Percentiles rank a stretch among this genome's conserved stretches.
These are phyloP conservation scores for Clitopilus hobsonii DNA, from an alignment of 768 basidiomycete species.

Conservation along the genomic window DNA sequence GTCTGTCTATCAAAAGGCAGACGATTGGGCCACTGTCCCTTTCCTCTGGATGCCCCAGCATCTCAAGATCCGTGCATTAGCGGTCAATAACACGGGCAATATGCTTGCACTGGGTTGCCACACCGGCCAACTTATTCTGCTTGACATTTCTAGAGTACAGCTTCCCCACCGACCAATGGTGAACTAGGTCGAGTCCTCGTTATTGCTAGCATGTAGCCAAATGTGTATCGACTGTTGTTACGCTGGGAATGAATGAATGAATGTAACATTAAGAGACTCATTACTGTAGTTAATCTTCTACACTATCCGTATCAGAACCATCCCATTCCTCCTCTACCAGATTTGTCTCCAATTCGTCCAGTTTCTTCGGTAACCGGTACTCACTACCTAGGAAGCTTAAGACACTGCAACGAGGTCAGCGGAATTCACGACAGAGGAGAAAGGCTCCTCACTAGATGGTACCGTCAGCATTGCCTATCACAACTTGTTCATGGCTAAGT, in stretches of 20 bases:
- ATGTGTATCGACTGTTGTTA: no score
- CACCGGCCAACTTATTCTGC: no score
- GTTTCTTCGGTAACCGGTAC: slow-evolving; percentile 17
- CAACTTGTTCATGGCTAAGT: slow-evolving; percentile 85
- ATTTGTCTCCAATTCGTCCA: not conserved
- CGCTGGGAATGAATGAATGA: no score
- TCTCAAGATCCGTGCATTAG: no score
- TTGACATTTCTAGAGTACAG: no score
- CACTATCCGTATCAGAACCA: not conserved
- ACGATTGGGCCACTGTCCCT: no score
- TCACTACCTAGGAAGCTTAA: slow-evolving; percentile 35
- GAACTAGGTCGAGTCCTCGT: no score
- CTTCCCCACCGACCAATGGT: no score
- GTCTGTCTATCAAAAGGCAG: not conserved
- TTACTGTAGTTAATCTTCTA: not conserved
- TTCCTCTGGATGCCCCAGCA: no score
- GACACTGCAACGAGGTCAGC: slow-evolving; percentile 16
- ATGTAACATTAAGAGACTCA: not conserved
- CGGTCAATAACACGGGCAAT: no score
- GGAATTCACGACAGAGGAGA: slow-evolving; percentile 2
- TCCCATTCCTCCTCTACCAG: not conserved
- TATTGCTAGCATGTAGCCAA: no score
- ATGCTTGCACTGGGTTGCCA: no score
- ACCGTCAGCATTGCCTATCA: slow-evolving; percentile 87
- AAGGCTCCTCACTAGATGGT: slow-evolving; percentile 65